Evolutionary conservation across 2,329 filamentous ascomycete genomes (phyloP).

Genomic region (Stagonosporopsis chrysanthemi): DNA sequence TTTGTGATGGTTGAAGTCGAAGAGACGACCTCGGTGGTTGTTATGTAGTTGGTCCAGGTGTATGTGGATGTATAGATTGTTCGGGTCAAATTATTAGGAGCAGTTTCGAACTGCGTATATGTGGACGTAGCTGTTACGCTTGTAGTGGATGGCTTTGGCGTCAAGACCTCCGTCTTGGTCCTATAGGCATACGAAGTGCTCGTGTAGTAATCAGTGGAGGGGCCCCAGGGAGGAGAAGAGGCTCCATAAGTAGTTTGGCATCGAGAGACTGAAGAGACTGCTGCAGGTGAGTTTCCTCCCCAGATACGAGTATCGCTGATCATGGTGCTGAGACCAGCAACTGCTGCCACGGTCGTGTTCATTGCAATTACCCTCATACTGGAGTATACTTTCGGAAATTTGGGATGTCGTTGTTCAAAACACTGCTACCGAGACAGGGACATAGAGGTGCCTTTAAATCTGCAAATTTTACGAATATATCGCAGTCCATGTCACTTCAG

Average conservation of each 20-base stretch:
- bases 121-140: conserved; percentile 15
- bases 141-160: conserved; percentile 17
- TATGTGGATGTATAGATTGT: conserved; percentile 19
- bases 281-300: not conserved
- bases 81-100: conserved; percentile 15
- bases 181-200: conserved; percentile 17
- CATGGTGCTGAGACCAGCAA: conserved; percentile 1
- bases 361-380: conserved; percentile 8
- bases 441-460: not conserved
- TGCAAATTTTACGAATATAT: not conserved
- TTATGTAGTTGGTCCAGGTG: conserved; percentile 16
- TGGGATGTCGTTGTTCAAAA: not conserved
- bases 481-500: not conserved
- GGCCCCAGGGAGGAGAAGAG: conserved; percentile 11
- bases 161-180: conserved; percentile 12
- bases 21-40: conserved; percentile 4
- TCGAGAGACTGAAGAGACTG: conserved; percentile 10
- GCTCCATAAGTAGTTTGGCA: conserved; percentile 13
- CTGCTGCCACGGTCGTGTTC: conserved; percentile 10
- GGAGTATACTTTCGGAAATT: not conserved
- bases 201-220: conserved; percentile 14
- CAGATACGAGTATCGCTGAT: conserved; percentile 2
- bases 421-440: not conserved
- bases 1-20: conserved; percentile 9
- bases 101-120: conserved; percentile 11